Evolutionary conservation across 2,329 filamentous ascomycete genomes (phyloP), one percentile per base, ranked within the genome.

Genomic region (Apiospora phragmitis): DNA sequence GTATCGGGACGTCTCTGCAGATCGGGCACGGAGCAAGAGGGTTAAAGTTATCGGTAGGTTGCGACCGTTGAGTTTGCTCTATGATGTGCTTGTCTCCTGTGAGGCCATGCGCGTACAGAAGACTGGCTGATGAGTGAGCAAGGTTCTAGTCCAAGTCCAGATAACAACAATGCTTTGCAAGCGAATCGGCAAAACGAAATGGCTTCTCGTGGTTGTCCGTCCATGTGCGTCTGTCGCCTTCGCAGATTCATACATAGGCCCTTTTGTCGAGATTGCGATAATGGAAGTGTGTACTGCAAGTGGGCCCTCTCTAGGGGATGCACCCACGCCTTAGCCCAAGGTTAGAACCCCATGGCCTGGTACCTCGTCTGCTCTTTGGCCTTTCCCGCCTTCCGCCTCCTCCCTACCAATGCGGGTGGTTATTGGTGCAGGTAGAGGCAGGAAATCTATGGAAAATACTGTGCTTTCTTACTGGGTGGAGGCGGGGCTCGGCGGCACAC

Each of bases 221-320:
- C 9, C n/a, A n/a, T 62, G 43, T 47, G 16, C 32, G 55, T 38
- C 55, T 62, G 55, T 62, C 55, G 55, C 32, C 32, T 59, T 59
- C 51, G 49, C 49, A 55, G 51, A 59, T 59, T 35, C 51, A 7
- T 35, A 59, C 51, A 7, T 35, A 59, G 51, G 51, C 51, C 55
- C 55, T 62, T 62, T 62, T 32, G n/a, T 62, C 55, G 55, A 62
- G 55, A 62, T 62, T 62, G 55, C 55, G 55, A 62, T 62, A 62
- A 62, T 62, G 55, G 55, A 62, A 62, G 55, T 62, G 55, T 62
- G 55, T 62, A 62, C 55, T 62, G 55, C 21, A 62, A 62, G 55
- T 62, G 55, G 55, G 32, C 55, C 55, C 29, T 38, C 38, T 62
- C 55, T 62, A 62, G 55, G 55, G 55, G 55, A 62, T 62, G 55